Evolutionary conservation across 164 flowering plant genomes (phyloP).

Genomic region (Piper longum): DNA sequence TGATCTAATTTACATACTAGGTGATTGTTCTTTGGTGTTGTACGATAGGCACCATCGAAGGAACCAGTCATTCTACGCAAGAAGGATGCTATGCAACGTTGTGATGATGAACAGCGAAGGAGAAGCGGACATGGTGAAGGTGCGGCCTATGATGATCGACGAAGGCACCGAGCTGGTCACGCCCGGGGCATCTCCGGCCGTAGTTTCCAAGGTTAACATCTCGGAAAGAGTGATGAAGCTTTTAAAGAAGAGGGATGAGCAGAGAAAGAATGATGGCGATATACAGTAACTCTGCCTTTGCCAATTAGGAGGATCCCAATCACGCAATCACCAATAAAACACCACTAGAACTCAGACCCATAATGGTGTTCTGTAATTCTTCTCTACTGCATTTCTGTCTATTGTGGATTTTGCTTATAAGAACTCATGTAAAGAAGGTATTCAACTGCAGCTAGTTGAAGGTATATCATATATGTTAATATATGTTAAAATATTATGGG

Average conservation of each 20-base stretch:
- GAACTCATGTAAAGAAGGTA: no score
- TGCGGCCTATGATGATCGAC: slow-evolving; percentile 10
- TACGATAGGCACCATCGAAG: slow-evolving; percentile 26
- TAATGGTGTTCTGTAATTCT: no score
- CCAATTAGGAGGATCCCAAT: no score
- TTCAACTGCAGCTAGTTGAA: no score
- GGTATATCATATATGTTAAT: no score
- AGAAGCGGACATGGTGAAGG: slow-evolving; percentile 26
- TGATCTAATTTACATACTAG: no score
- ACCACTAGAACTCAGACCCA: no score
- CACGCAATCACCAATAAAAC: not conserved
- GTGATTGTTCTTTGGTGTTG: no score
- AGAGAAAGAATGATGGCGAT: not conserved
- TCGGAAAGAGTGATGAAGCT: slow-evolving; percentile 8
- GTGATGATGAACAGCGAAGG: slow-evolving; percentile 36
- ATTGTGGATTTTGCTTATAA: no score
- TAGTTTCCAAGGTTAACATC: slow-evolving; percentile 6
- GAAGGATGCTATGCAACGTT: slow-evolving; percentile 29
- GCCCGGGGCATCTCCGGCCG: slow-evolving; percentile 10
- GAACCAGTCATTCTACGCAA: slow-evolving; percentile 24
- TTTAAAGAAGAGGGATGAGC: slow-evolving; percentile 2
- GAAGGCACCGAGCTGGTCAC: slow-evolving; percentile 1
- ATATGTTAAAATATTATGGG: no score
- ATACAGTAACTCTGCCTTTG: not conserved
- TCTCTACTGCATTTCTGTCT: no score